Conservation (phyloP, 176 grass and related monocot genomes). For the Musa itinerans region DNA sequence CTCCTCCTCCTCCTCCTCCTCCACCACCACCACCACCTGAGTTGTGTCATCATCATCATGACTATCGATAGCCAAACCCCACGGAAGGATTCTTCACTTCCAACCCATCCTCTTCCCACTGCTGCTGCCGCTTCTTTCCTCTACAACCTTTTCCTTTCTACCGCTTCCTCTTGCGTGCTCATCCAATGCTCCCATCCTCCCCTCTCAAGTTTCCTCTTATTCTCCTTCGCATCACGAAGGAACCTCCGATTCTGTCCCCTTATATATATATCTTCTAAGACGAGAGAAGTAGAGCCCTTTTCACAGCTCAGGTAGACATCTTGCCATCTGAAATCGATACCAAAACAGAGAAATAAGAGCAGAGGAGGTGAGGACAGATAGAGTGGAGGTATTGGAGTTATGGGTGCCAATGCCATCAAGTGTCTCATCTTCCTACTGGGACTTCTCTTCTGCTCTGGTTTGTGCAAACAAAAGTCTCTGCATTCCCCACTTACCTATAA, state of each 20-base stretch:
- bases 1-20: neutral
- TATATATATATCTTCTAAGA: conserved; percentile 22
- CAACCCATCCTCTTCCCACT: conserved; percentile 17
- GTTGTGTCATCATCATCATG: conserved; percentile 10
- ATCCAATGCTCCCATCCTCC: conserved; percentile 47
- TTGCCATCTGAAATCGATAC: neutral
- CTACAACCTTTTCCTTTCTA: conserved; percentile 20
- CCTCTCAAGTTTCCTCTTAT: conserved; percentile 78
- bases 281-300: conserved; percentile 30
- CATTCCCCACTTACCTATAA: neutral
- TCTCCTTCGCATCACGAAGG: conserved; percentile 28
- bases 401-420: conserved; percentile 28
- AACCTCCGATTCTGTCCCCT: conserved; percentile 36
- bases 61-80: conserved; percentile 19
- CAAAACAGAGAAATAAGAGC: neutral
- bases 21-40: neutral
- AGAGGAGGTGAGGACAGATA: neutral
- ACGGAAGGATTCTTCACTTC: conserved; percentile 20
- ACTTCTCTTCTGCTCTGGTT: conserved; percentile 45
- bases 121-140: conserved; percentile 29
- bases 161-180: conserved; percentile 39
- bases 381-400: conserved; percentile 19
- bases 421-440: conserved; percentile 24
- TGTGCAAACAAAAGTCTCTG: conserved; percentile 8
- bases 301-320: conserved; percentile 18